Percentiles rank a stretch among this genome's conserved stretches.
phyloP scores from a whole-genome alignment of 164 flowering plant species.

The Euptelea pleiosperma region DNA sequence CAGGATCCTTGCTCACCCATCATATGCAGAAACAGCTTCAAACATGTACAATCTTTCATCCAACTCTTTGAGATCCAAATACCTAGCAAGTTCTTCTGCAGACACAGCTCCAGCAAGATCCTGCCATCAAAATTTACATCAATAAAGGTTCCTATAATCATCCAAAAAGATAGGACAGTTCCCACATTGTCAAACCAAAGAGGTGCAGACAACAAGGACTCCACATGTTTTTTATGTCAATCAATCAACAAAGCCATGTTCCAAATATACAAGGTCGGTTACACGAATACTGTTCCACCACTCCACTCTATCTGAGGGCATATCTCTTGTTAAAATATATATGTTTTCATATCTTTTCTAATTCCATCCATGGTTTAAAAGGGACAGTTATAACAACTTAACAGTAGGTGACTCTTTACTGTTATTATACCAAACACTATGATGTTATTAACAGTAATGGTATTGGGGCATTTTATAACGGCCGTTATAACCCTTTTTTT shows the following conservation, averaged over 20 bases:
- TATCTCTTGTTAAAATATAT: no score
- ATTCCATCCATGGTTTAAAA: no score
- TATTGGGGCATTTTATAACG: no score
- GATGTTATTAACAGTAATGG: no score
- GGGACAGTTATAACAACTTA: no score
- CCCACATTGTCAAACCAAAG: no score
- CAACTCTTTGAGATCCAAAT: constrained; percentile 87
- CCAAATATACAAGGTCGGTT: not conserved
- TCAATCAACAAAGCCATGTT: not conserved
- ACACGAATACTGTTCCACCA: not conserved
- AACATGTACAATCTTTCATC: constrained; percentile 81
- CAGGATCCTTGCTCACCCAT: constrained; percentile 54
- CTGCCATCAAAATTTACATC: constrained; percentile 35
- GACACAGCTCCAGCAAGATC: constrained; percentile 76
- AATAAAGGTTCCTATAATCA: not conserved
- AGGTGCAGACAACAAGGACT: not conserved
- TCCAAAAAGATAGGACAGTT: not conserved
- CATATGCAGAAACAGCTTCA: constrained; percentile 86
- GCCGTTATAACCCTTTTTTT: no score
- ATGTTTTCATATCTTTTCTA: no score
- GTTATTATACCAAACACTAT: no score
- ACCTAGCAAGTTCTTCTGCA: constrained; percentile 79
- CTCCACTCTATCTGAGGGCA: no score
- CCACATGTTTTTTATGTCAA: not conserved
- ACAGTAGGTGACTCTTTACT: no score